phyloP scores from a whole-genome alignment of 2,329 filamentous ascomycete genomes.

The Thermomyces lanuginosus region DNA sequence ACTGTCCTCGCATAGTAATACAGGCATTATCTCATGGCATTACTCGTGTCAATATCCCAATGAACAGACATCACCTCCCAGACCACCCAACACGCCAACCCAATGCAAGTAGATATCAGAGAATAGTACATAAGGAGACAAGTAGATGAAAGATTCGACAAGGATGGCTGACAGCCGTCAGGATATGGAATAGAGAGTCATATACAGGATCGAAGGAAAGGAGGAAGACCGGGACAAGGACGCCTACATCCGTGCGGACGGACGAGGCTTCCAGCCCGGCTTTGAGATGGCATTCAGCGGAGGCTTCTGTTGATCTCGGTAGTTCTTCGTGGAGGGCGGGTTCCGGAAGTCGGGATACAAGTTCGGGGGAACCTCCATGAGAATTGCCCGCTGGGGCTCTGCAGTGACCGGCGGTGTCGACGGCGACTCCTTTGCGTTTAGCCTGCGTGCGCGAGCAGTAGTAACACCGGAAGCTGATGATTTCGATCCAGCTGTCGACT shows the following conservation, averaged over 20 bases:
- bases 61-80: slow-evolving; percentile 1
- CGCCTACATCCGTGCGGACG: too few species aligned
- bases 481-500: slow-evolving; percentile 11
- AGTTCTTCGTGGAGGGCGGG: slow-evolving; percentile 6
- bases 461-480: slow-evolving; percentile 8
- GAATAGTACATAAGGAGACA: slow-evolving; percentile 12
- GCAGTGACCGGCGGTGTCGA: slow-evolving; percentile 18
- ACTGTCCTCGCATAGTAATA: too few species aligned
- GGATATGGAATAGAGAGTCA: slow-evolving; percentile 7
- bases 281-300: slow-evolving; percentile 17
- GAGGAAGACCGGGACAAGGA: slow-evolving; percentile 5
- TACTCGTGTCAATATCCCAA: too few species aligned
- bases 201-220: slow-evolving; percentile 10
- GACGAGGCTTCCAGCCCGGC: slow-evolving; percentile 18
- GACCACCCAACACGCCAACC: slow-evolving; percentile 4
- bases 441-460: slow-evolving; percentile 8
- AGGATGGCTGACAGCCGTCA: slow-evolving; percentile 1
- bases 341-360: slow-evolving; percentile 18
- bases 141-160: slow-evolving; percentile 5
- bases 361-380: slow-evolving; percentile 28
- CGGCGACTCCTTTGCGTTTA: slow-evolving; percentile 9
- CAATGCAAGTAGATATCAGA: slow-evolving; percentile 7
- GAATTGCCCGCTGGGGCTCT: slow-evolving; percentile 27
- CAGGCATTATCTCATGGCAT: too few species aligned
- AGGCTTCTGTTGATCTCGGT: slow-evolving; percentile 14